These are phyloP conservation scores for Stachybotrys echinatus DNA, from an alignment of 2,329 filamentous ascomycete species.

Conservation along the genomic window DNA sequence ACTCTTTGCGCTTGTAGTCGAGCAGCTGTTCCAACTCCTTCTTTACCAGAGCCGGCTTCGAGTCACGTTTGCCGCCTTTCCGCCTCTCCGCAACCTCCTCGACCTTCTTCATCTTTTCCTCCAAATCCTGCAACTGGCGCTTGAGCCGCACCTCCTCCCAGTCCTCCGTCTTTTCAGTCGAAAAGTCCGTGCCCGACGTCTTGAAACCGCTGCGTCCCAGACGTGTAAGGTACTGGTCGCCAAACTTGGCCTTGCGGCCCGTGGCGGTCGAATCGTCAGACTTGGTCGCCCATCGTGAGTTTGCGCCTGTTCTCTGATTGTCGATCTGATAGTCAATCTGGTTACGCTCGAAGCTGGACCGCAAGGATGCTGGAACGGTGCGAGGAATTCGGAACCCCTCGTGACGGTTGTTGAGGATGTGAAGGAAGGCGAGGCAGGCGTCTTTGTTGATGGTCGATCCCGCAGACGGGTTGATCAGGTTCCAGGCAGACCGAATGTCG, in stretches of 20 bases:
- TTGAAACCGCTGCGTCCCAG: conserved; percentile 80
- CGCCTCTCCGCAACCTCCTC: conserved; percentile 66
- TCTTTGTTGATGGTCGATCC: conserved; percentile 85
- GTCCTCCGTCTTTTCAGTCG: conserved; percentile 78
- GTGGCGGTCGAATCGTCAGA: conserved; percentile 76
- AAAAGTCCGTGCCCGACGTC: conserved; percentile 85
- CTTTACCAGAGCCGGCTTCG: conserved; percentile 87
- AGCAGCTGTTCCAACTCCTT: conserved; percentile 88
- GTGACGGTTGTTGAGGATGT: conserved; percentile 93
- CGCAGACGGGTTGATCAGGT: conserved; percentile 90
- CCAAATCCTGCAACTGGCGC: conserved; percentile 84
- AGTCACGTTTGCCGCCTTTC: conserved; percentile 61
- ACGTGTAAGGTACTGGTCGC: conserved; percentile 90
- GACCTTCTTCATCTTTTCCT: conserved; percentile 79
- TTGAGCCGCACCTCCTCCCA: conserved; percentile 97
- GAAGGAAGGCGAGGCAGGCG: conserved; percentile 87
- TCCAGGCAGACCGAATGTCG: conserved; percentile 91
- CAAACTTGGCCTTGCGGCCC: conserved; percentile 93
- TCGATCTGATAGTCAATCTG: conserved; percentile 95
- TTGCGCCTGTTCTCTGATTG: conserved; percentile 57
- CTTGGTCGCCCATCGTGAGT: conserved; percentile 73
- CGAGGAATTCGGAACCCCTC: conserved; percentile 93
- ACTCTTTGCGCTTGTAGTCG: conserved; percentile 84
- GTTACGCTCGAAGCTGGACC: conserved; percentile 88
- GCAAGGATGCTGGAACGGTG: conserved; percentile 83